Percentiles rank a stretch among this genome's conserved stretches.
Evolutionary conservation across 768 basidiomycete species (phyloP).

Genomic region (Lentinula edodes): DNA sequence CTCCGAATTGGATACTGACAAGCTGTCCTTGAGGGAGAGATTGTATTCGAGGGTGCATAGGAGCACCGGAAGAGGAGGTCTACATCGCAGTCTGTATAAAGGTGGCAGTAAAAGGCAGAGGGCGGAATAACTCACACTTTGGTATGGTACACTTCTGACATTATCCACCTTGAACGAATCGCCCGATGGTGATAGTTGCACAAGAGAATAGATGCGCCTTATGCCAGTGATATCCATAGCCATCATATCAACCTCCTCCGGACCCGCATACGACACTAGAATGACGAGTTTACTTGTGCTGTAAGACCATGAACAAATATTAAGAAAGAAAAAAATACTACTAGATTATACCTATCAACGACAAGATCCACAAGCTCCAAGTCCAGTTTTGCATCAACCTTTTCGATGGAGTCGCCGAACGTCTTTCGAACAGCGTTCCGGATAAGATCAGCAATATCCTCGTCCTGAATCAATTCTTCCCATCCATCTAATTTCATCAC

Average conservation of each 20-base stretch:
- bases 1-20: conserved; percentile 65
- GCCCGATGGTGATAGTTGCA: conserved; percentile 38
- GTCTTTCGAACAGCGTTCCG: conserved; percentile 40
- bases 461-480: conserved; percentile 59
- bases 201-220: conserved; percentile 61
- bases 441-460: conserved; percentile 47
- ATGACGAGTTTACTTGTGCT: conserved; percentile 52
- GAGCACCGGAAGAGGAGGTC: conserved; percentile 64
- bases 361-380: conserved; percentile 71
- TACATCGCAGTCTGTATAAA: conserved; percentile 17
- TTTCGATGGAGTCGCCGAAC: conserved; percentile 29
- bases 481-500: conserved; percentile 60
- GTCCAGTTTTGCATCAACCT: conserved; percentile 48
- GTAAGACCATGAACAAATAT: conserved; percentile 4
- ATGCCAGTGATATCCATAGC: conserved; percentile 37
- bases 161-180: conserved; percentile 41
- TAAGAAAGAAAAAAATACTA: background rate
- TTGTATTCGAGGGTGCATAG: conserved; percentile 66
- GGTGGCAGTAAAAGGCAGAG: background rate
- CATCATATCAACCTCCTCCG: conserved; percentile 36
- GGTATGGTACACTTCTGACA: conserved; percentile 64
- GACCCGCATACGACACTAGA: conserved; percentile 62
- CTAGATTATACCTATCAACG: conserved; percentile 43
- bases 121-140: conserved; percentile 49
- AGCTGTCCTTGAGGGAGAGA: conserved; percentile 55